Evolutionary conservation across 495 filamentous ascomycete species (phyloP).

Genomic region (Staphylotrichum longicolle): DNA sequence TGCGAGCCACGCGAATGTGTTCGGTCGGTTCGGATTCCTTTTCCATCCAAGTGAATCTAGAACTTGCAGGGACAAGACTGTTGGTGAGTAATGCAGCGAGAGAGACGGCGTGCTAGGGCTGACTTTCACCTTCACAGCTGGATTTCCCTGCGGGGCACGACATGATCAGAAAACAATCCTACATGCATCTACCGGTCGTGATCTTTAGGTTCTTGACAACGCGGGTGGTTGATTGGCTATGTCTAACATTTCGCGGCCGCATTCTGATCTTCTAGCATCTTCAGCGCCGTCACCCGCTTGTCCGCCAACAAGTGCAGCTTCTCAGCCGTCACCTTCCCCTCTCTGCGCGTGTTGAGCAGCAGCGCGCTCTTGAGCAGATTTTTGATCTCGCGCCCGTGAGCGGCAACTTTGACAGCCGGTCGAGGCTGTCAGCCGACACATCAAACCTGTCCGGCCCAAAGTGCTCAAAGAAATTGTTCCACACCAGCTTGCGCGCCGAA

Average conservation of each 20-base stretch:
- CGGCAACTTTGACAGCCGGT: conserved; percentile 28
- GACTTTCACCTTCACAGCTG: no score
- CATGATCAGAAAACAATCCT: no score
- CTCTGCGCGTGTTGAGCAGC: conserved; percentile 19
- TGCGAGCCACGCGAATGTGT: no score
- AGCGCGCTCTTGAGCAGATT: conserved; percentile 47
- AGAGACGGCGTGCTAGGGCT: no score
- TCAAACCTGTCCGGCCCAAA: conserved; percentile 26
- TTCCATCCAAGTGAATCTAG: no score
- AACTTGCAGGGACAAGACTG: no score
- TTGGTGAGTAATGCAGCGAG: no score
- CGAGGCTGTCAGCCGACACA: conserved; percentile 25
- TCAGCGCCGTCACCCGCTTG: conserved; percentile 23
- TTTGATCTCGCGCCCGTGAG: conserved; percentile 43
- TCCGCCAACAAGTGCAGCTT: conserved; percentile 25
- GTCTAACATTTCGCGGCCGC: not conserved
- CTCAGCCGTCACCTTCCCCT: conserved; percentile 17
- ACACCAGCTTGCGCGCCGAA: conserved; percentile 30
- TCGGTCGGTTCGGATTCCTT: no score
- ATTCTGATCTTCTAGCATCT: conserved; percentile 15
- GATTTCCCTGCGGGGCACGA: no score
- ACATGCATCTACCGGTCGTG: no score
- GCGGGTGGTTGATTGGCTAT: no score
- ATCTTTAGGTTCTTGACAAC: no score
- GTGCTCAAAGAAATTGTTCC: conserved; percentile 28